Evolutionary conservation across 805 yeast genomes (phyloP).

Genomic region (Saccharomycopsis capsularis): DNA sequence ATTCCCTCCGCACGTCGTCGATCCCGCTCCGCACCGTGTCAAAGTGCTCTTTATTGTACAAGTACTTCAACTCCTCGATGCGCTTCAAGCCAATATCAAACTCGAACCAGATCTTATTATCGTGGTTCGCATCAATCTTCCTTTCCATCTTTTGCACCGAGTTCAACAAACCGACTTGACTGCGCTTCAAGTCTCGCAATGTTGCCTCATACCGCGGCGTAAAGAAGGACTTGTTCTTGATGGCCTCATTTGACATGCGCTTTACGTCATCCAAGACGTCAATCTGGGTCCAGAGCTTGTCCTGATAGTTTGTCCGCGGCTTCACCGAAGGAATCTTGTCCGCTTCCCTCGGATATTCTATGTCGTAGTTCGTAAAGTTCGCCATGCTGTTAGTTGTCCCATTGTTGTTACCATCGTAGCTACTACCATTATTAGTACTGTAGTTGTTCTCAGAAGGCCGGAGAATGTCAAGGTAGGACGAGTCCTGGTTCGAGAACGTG

Average conservation of each 20-base stretch:
- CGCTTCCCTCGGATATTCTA: slow-evolving; percentile 21
- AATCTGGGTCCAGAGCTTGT: slow-evolving; percentile 78
- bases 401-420: not conserved
- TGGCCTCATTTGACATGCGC: slow-evolving; percentile 43
- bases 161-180: slow-evolving; percentile 15
- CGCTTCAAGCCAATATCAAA: slow-evolving; percentile 20
- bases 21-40: slow-evolving; percentile 11
- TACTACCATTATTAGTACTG: not conserved
- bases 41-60: slow-evolving; percentile 18
- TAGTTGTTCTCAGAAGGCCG: not conserved
- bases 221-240: slow-evolving; percentile 42
- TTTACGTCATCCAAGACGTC: slow-evolving; percentile 79
- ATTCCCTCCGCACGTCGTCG: slow-evolving; percentile 14
- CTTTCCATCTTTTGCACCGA: slow-evolving; percentile 17
- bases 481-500: too few relatives aligned
- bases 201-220: slow-evolving; percentile 32
- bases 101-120: slow-evolving; percentile 20
- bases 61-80: slow-evolving; percentile 17
- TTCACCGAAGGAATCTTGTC: slow-evolving; percentile 49
- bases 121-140: slow-evolving; percentile 9
- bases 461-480: too few relatives aligned
- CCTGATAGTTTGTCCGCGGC: slow-evolving; percentile 63
- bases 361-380: not conserved
- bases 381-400: not conserved
- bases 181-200: slow-evolving; percentile 12